Evolutionary conservation across 495 filamentous ascomycete genomes (phyloP).

Genomic region (Geopyxis carbonaria): DNA sequence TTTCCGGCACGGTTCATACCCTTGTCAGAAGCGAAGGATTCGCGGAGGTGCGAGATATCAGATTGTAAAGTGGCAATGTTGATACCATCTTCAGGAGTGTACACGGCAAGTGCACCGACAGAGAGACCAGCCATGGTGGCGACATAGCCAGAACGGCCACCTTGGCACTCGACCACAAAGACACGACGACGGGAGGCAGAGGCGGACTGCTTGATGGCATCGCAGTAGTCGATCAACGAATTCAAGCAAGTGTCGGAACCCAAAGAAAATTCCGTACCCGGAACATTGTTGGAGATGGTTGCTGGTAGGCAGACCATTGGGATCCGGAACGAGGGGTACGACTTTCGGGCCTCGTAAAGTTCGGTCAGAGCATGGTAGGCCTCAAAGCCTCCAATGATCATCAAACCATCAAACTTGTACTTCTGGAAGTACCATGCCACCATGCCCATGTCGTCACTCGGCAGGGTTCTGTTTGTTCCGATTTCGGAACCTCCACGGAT

Average conservation of each 20-base stretch:
- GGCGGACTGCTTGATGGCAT: constrained; percentile 91
- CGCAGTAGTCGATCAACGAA: constrained; percentile 88
- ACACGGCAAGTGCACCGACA: constrained; percentile 86
- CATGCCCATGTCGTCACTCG: constrained; percentile 59
- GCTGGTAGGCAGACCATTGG: constrained; percentile 84
- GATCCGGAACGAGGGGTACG: constrained; percentile 75
- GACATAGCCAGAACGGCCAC: constrained; percentile 84
- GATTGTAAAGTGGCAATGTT: constrained; percentile 78
- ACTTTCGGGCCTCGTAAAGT: constrained; percentile 57
- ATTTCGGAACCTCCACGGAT: constrained; percentile 96
- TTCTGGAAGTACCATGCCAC: constrained; percentile 73
- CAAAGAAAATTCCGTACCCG: constrained; percentile 90
- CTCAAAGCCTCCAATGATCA: constrained; percentile 92
- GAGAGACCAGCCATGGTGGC: constrained; percentile 77
- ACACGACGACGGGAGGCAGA: constrained; percentile 81
- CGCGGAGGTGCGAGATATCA: constrained; percentile 79
- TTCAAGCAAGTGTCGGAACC: constrained; percentile 96
- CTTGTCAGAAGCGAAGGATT: constrained; percentile 68
- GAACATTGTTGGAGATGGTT: constrained; percentile 98
- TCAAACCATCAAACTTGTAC: constrained; percentile 78
- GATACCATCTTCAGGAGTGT: constrained; percentile 94
- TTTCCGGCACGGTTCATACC: constrained; percentile 86
- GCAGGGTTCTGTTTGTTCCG: constrained; percentile 87
- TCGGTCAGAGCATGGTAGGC: constrained; percentile 84
- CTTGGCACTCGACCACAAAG: constrained; percentile 96